Evolutionary conservation across 1,139 yeast genomes (phyloP), one percentile per base, ranked within the genome.

Genomic region (Saccharomyces hybrid): DNA sequence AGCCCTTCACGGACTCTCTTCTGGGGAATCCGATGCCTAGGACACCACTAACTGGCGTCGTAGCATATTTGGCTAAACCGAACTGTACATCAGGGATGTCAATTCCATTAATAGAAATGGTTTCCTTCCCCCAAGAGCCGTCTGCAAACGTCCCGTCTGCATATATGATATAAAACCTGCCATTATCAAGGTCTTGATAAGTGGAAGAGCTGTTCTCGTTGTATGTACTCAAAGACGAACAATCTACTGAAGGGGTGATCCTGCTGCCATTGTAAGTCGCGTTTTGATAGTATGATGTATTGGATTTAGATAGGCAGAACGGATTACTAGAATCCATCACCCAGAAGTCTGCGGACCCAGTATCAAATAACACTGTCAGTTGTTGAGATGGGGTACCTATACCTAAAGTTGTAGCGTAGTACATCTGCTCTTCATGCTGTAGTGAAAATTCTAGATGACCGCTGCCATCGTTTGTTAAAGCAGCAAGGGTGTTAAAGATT

Each of bases 331-430:
- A 56, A 31, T 68, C 64, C 59, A 69, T 68, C 34, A 83, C 79
- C 89, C 89, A 84, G 59, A 84, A 70, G 66, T 84, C 90, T 7
- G 86, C 76, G 2, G 88, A 82, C 0, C 89, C 89, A 4, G 89
- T 83, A 64, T 84, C 90, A 48, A 85, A 68, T 56, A 82, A 70
- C 2, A 81, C 79, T 9, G 72, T 71, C 42, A 83, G 73, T n/a
- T 72, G 67, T 60, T 79, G 82, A 0, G 71, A 69, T 23, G 83
- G 78, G 2, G 83, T 76, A 2, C 89, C 89, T 20, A 83, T 62
- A 13, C 67, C 64, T 14, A 82, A 56, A 9, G 73, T 70, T 5
- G 78, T 70, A n/a, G 76, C 69, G 63, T 78, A 80, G 44, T 55
- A 61, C 57, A 66, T 63, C 14, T 68, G 62, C 47, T 67, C 64